These are phyloP conservation scores for Sarocladium oryzae DNA, from an alignment of 2,329 filamentous ascomycete species.

Conservation along the genomic window DNA sequence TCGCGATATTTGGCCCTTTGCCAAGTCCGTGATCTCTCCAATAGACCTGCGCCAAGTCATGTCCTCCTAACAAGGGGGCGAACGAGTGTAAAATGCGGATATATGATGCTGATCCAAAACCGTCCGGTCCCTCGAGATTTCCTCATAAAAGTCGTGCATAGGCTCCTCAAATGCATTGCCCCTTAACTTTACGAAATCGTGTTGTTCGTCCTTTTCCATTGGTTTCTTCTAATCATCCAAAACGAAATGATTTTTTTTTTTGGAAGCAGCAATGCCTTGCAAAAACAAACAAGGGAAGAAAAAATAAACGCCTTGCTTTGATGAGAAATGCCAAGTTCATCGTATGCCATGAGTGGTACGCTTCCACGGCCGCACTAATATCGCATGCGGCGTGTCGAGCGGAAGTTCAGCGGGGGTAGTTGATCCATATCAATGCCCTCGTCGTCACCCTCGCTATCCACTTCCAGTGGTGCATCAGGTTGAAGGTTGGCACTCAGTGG, in stretches of 20 bases:
- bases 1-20: no score
- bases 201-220: neutral
- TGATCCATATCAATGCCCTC: conserved; percentile 35
- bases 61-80: no score
- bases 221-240: neutral
- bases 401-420: conserved; percentile 33
- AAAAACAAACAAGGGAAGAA: no score
- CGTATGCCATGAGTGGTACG: neutral
- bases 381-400: conserved; percentile 34
- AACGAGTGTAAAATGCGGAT: no score
- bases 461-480: conserved; percentile 21
- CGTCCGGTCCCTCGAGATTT: neutral
- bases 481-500: conserved; percentile 19
- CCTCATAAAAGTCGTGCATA: neutral
- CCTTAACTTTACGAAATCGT: neutral
- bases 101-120: neutral
- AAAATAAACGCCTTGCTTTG: conserved; percentile 1
- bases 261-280: no score
- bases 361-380: neutral
- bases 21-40: no score
- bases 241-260: neutral
- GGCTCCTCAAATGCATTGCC: no score
- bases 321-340: neutral
- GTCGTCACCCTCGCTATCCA: conserved; percentile 30
- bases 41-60: no score